Percentiles rank a stretch among this genome's conserved stretches.
phyloP scores from a whole-genome alignment of 2,329 filamentous ascomycete genomes.

The Microdochium bolleyi region DNA sequence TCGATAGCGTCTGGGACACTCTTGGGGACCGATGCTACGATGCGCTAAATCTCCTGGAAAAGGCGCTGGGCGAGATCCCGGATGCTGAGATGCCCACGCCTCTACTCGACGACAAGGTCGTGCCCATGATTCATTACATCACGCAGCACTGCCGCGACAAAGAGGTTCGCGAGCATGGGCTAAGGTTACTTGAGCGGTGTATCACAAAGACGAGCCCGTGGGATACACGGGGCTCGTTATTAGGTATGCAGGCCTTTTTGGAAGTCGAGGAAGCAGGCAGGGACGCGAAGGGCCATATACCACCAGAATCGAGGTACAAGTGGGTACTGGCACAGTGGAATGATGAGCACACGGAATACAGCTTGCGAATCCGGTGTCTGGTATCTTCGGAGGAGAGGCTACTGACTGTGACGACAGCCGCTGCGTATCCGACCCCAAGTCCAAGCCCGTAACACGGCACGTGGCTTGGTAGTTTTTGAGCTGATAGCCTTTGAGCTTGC shows the following conservation, averaged over 20 bases:
- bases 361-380: not conserved
- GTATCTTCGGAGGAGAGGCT: not conserved
- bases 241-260: not conserved
- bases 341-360: not conserved
- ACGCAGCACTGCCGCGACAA: not conserved
- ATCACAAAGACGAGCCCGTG: not conserved
- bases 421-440: not conserved
- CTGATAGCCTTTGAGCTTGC: no score
- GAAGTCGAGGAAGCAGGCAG: not conserved
- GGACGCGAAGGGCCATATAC: not conserved
- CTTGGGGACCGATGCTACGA: not conserved
- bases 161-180: not conserved
- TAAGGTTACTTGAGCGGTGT: not conserved
- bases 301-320: not conserved
- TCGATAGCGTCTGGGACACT: not conserved
- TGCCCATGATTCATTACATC: not conserved
- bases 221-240: not conserved
- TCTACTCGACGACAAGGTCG: not conserved
- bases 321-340: not conserved
- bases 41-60: not conserved
- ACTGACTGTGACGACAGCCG: not conserved
- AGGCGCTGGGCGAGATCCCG: not conserved
- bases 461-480: no score
- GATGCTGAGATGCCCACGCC: not conserved
- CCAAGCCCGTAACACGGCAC: not conserved